Percentiles rank a stretch among this genome's conserved stretches.
Conservation (phyloP, 805 yeast genomes). For the Starmerella sirachaensis region DNA sequence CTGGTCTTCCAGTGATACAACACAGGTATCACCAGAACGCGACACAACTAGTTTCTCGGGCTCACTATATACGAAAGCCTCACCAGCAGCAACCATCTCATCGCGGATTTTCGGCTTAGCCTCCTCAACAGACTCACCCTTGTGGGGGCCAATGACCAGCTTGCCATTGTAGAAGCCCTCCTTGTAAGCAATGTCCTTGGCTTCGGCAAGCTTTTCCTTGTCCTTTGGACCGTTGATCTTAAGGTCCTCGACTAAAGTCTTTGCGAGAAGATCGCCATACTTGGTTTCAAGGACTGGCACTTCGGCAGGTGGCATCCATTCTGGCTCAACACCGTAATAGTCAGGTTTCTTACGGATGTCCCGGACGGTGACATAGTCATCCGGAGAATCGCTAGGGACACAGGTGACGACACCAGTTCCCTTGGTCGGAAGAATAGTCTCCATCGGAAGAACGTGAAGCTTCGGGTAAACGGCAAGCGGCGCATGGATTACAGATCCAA, state of each 20-base stretch:
- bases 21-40: slow-evolving; percentile 93
- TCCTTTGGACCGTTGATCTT: slow-evolving; percentile 95
- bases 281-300: slow-evolving; percentile 59
- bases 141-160: slow-evolving; percentile 67
- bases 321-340: slow-evolving; percentile 69
- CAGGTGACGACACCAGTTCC: slow-evolving; percentile 99
- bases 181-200: slow-evolving; percentile 90
- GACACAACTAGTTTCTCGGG: slow-evolving; percentile 86
- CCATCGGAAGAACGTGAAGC: slow-evolving; percentile 90
- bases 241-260: slow-evolving; percentile 65
- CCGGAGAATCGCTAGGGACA: slow-evolving; percentile 98
- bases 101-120: slow-evolving; percentile 81
- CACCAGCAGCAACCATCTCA: slow-evolving; percentile 64
- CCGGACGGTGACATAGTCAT: slow-evolving; percentile 76
- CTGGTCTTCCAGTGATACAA: slow-evolving; percentile 95
- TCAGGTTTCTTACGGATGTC: slow-evolving; percentile 85
- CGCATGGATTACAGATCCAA: slow-evolving; percentile 79
- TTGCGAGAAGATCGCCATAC: slow-evolving; percentile 83
- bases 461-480: slow-evolving; percentile 63
- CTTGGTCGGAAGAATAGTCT: slow-evolving; percentile 82
- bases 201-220: slow-evolving; percentile 69
- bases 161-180: slow-evolving; percentile 91
- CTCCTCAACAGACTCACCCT: slow-evolving; percentile 78
- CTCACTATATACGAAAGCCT: slow-evolving; percentile 84
- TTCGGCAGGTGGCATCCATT: slow-evolving; percentile 52